Conservation (phyloP, 768 basidiomycete genomes). For the Trametes cinnabarina region DNA sequence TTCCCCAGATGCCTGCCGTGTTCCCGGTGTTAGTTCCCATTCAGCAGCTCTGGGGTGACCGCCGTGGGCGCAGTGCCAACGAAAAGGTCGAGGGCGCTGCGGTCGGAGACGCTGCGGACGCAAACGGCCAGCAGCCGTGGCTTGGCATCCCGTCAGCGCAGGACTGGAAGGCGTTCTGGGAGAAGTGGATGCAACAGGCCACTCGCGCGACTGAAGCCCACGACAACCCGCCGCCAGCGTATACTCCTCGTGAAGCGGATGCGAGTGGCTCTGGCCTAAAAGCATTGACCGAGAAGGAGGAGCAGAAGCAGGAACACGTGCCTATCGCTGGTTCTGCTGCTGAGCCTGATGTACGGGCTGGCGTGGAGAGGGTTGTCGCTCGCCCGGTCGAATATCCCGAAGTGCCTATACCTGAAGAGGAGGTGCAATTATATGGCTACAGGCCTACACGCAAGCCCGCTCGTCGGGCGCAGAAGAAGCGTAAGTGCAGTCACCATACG, state of each 20-base stretch:
- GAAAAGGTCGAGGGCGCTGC: slow-evolving; percentile 26
- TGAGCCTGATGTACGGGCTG: slow-evolving; percentile 20
- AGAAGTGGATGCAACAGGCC: slow-evolving; percentile 66
- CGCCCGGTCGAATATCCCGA: slow-evolving; percentile 44
- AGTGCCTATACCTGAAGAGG: slow-evolving; percentile 55
- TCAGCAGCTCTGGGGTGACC: slow-evolving; percentile 59
- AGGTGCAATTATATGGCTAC: slow-evolving; percentile 68
- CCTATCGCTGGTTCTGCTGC: not conserved
- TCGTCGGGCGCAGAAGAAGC: slow-evolving; percentile 60
- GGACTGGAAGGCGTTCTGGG: slow-evolving; percentile 70
- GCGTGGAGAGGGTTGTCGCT: slow-evolving; percentile 33
- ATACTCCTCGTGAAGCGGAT: slow-evolving; percentile 57
- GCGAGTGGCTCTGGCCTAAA: slow-evolving; percentile 25
- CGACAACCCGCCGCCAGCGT: slow-evolving; percentile 67
- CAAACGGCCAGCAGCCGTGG: slow-evolving; percentile 28
- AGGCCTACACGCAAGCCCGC: slow-evolving; percentile 46
- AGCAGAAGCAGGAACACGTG: slow-evolving; percentile 15
- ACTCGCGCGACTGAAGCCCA: slow-evolving; percentile 44
- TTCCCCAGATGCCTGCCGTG: slow-evolving; percentile 72
- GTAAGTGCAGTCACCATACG: slow-evolving; percentile 39
- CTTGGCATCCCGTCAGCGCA: slow-evolving; percentile 35
- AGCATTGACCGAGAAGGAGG: slow-evolving; percentile 15
- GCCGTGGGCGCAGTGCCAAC: slow-evolving; percentile 32
- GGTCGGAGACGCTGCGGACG: not conserved
- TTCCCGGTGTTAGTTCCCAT: slow-evolving; percentile 78